Conservation (phyloP, 768 basidiomycete species). For the Leccinum obscurum region DNA sequence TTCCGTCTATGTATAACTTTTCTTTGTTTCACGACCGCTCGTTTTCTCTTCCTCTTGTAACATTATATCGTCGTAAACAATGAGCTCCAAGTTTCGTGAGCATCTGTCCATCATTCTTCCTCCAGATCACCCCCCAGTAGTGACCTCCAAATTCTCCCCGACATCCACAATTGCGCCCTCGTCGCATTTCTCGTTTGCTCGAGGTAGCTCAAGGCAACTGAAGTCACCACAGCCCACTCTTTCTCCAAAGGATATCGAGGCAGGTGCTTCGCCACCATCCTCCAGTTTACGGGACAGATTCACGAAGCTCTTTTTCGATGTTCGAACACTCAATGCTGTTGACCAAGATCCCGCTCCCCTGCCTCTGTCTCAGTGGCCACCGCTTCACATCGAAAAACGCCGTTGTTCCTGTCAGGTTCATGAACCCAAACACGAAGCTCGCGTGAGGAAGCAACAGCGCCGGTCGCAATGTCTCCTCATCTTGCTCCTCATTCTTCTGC, state of each 20-base stretch:
- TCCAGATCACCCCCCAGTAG: conserved; percentile 19
- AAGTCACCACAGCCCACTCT: neutral
- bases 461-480: conserved; percentile 32
- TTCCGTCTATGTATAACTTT: conserved; percentile 2
- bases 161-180: conserved; percentile 37
- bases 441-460: conserved; percentile 31
- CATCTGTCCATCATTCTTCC: conserved; percentile 27
- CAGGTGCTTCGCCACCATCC: conserved; percentile 20
- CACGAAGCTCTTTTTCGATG: conserved; percentile 38
- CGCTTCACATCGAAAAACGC: conserved; percentile 41
- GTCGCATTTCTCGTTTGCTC: conserved; percentile 29
- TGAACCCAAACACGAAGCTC: conserved; percentile 20
- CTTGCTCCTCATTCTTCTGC: conserved; percentile 40
- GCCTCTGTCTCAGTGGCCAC: conserved; percentile 35
- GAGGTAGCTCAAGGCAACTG: conserved; percentile 13
- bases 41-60: conserved; percentile 7
- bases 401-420: conserved; percentile 24
- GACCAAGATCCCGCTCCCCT: conserved; percentile 30
- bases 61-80: conserved; percentile 7
- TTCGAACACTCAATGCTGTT: conserved; percentile 28
- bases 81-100: conserved; percentile 34
- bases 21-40: conserved; percentile 8
- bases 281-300: conserved; percentile 34
- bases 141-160: conserved; percentile 45
- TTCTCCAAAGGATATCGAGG: conserved; percentile 29